Conservation (phyloP, 1,139 yeast species). For the Blastobotrys petasosporus region DNA sequence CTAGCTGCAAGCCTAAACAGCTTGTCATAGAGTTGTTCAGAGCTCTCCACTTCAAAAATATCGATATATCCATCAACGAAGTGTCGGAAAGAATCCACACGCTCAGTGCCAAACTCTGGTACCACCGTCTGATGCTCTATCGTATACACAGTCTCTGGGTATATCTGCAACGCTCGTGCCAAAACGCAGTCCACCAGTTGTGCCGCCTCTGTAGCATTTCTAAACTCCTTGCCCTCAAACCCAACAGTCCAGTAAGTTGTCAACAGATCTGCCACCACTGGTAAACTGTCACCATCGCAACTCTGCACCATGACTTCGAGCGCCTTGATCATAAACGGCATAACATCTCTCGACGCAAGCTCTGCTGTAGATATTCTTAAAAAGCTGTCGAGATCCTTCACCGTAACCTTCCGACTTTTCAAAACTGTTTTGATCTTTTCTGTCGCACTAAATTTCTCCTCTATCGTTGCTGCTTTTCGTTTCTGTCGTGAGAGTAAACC, state of each 20-base stretch:
- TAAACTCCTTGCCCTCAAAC: constrained; percentile 16
- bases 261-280: constrained; percentile 17
- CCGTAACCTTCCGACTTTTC: neutral
- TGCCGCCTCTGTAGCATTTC: constrained; percentile 5
- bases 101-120: constrained; percentile 17
- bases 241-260: constrained; percentile 17
- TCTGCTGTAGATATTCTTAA: constrained; percentile 3
- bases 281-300: constrained; percentile 13
- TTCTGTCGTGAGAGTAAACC: neutral
- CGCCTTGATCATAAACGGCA: constrained; percentile 13
- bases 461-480: neutral
- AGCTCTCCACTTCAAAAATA: constrained; percentile 7
- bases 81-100: constrained; percentile 16
- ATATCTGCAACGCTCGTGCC: constrained; percentile 9
- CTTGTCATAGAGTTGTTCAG: constrained; percentile 22
- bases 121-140: constrained; percentile 17
- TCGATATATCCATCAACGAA: constrained; percentile 18
- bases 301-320: constrained; percentile 15
- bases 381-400: constrained; percentile 12
- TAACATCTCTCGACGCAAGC: constrained; percentile 5
- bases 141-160: constrained; percentile 12
- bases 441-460: neutral
- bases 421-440: constrained; percentile 4
- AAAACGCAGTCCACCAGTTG: constrained; percentile 5
- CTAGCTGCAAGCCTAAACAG: constrained; percentile 27